Evolutionary conservation across 306 rosid genomes (phyloP).

Genomic region (Trifolium repens): DNA sequence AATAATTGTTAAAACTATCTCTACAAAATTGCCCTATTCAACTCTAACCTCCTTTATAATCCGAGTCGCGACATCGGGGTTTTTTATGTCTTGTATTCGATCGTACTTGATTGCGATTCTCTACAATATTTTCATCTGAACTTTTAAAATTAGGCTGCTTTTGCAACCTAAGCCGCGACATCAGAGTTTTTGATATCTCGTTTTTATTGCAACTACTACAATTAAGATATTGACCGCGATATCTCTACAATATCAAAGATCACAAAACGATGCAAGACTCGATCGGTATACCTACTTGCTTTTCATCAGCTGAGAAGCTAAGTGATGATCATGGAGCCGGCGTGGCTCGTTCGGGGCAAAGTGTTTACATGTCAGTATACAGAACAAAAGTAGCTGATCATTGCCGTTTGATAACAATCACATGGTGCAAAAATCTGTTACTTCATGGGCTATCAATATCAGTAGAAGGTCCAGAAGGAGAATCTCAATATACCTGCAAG

Average conservation of each 20-base stretch:
- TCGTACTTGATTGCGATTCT: background rate
- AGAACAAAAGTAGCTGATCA: constrained; percentile 73
- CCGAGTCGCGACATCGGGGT: background rate
- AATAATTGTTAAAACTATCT: constrained; percentile 28
- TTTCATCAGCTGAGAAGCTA: constrained; percentile 61
- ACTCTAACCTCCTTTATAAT: background rate
- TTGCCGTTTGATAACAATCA: constrained; percentile 72
- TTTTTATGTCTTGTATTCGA: background rate
- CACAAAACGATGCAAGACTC: constrained; percentile 63
- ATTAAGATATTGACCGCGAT: background rate
- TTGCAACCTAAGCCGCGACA: background rate
- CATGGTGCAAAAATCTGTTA: constrained; percentile 79
- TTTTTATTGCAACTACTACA: too few relatives aligned
- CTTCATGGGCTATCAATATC: constrained; percentile 79
- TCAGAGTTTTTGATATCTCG: background rate
- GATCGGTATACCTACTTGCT: constrained; percentile 78
- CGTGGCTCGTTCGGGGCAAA: constrained; percentile 79
- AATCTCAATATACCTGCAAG: constrained; percentile 71
- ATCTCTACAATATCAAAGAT: background rate
- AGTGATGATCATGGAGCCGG: constrained; percentile 53
- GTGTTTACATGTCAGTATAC: constrained; percentile 70
- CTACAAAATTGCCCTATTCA: background rate
- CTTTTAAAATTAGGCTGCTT: background rate
- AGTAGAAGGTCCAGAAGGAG: constrained; percentile 70
- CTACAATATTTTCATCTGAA: background rate